Base-by-base conservation (phyloP, 2,329 filamentous ascomycete genomes). In the Nemania abortiva region DNA sequence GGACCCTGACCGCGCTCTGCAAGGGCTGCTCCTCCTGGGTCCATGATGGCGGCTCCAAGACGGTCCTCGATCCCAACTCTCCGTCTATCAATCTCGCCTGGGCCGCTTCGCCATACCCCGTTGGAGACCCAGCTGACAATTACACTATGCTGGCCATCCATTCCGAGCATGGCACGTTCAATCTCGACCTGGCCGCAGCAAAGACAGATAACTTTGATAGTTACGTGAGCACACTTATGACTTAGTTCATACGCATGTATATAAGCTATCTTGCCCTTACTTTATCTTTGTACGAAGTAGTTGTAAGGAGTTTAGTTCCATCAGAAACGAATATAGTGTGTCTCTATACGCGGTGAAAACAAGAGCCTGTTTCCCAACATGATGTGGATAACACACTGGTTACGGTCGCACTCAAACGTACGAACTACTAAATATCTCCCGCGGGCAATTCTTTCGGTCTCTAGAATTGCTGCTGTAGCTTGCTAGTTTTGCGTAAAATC, bases 1-100 rank as follows among this genome's bases (percentile, higher is more conserved):
- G 81, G 81, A 79, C 77, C 1, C 69, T 82, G 63, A 82, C 76
- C 24, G 77, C 77, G 15, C 74, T 82, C 20, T 82, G 80, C 75
- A 76, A 77, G 63, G 82, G 81, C 42, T 81, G 81, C 70, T 82
- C 79, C 66, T 68, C 74, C 1, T 83, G 79, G 78, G 64, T 71
- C 20, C 71, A 73, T 31, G 71, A 73, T 22, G 71, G 71, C 20
- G 71, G 71, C n/a, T 61, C 71, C 6, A 60, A 27, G 52, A 73
- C 71, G 10, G 62, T 52, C 13, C 65, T 73, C 2, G 67, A 73
- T 27, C 71, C 71, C 6, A 68, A 39, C 10, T 68, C 71, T 0
- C 61, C 71, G 7, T 67, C 66, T 54, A 71, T 71, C 55, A 73
- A 73, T 29, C 70, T 73, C 29, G 71, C 71, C 6, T 73, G 71